Evolutionary conservation across 768 basidiomycete species (phyloP).

Genomic region (Stropharia rugosoannulata): DNA sequence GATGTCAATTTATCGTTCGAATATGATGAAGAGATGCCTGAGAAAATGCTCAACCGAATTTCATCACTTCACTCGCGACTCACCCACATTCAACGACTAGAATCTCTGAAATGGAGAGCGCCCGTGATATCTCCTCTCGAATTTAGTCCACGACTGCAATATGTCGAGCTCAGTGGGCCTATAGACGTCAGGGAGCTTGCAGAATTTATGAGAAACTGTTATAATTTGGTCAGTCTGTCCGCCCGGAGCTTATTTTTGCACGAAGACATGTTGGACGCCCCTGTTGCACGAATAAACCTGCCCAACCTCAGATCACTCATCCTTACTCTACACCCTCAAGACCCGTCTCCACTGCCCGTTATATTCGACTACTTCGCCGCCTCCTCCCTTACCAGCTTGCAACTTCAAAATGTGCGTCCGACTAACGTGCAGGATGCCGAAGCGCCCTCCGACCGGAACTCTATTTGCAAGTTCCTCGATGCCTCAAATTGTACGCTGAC

Average conservation of each 20-base stretch:
- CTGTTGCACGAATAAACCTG: not conserved
- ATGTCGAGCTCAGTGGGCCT: constrained; percentile 4
- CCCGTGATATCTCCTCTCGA: not conserved
- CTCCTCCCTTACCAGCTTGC: not conserved
- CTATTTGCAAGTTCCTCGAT: not conserved
- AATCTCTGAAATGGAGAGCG: constrained; percentile 1
- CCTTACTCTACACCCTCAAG: not conserved
- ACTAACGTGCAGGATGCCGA: not conserved
- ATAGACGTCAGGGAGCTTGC: constrained; percentile 2
- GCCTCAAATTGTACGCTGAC: not conserved
- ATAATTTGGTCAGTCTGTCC: not conserved
- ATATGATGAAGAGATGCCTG: not conserved
- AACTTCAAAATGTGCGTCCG: not conserved
- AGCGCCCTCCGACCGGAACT: not conserved
- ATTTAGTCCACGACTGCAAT: not conserved
- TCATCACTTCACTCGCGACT: not conserved
- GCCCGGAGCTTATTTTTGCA: not conserved
- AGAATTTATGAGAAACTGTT: not conserved
- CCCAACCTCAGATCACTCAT: not conserved
- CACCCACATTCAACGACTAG: not conserved
- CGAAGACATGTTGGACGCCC: too few species aligned
- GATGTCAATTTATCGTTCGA: not conserved
- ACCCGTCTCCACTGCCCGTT: not conserved
- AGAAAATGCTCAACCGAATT: not conserved
- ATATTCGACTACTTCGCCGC: not conserved